Percentiles rank a stretch among this genome's conserved stretches.
These are phyloP conservation scores for Berkeleyomyces basicola DNA, from an alignment of 2,329 filamentous ascomycete genomes.

Conservation along the genomic window DNA sequence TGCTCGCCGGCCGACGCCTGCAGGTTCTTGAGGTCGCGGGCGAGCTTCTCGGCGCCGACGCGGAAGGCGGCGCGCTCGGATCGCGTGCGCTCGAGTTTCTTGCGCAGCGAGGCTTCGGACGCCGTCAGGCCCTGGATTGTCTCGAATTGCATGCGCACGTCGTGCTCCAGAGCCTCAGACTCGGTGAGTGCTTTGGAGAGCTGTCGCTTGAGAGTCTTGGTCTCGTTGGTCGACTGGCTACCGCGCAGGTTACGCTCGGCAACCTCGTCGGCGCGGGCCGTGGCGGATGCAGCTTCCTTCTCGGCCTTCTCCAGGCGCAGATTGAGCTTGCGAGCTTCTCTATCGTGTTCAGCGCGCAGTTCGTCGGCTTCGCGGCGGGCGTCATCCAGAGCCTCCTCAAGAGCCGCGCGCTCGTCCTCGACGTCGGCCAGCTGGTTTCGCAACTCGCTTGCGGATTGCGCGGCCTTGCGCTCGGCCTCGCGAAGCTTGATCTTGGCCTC, in stretches of 20 bases:
- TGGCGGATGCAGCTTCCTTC: slow-evolving; percentile 26
- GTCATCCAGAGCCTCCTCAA: slow-evolving; percentile 42
- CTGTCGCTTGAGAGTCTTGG: slow-evolving; percentile 42
- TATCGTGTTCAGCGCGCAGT: slow-evolving; percentile 27
- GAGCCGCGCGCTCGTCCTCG: slow-evolving; percentile 40
- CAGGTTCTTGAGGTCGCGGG: slow-evolving; percentile 32
- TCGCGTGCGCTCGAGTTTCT: slow-evolving; percentile 53
- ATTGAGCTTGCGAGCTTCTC: slow-evolving; percentile 27
- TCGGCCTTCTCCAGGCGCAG: slow-evolving; percentile 35
- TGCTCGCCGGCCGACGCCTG: slow-evolving; percentile 22
- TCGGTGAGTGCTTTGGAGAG: slow-evolving; percentile 47
- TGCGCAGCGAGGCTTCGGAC: slow-evolving; percentile 42
- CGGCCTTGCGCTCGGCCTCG: slow-evolving; percentile 33
- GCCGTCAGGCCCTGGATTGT: slow-evolving; percentile 40
- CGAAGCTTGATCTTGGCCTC: slow-evolving; percentile 33
- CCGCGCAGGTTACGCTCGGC: slow-evolving; percentile 20
- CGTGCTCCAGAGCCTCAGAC: slow-evolving; percentile 52
- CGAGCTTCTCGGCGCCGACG: slow-evolving; percentile 36
- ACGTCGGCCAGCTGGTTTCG: slow-evolving; percentile 38
- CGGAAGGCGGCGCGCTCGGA: slow-evolving; percentile 45
- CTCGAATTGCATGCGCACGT: slow-evolving; percentile 52
- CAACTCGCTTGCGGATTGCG: slow-evolving; percentile 29
- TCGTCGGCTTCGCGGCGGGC: slow-evolving; percentile 36
- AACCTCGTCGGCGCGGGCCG: slow-evolving; percentile 20
- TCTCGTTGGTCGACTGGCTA: slow-evolving; percentile 32